phyloP scores from a whole-genome alignment of 139 green algal species.

The Trebouxia sp. region DNA sequence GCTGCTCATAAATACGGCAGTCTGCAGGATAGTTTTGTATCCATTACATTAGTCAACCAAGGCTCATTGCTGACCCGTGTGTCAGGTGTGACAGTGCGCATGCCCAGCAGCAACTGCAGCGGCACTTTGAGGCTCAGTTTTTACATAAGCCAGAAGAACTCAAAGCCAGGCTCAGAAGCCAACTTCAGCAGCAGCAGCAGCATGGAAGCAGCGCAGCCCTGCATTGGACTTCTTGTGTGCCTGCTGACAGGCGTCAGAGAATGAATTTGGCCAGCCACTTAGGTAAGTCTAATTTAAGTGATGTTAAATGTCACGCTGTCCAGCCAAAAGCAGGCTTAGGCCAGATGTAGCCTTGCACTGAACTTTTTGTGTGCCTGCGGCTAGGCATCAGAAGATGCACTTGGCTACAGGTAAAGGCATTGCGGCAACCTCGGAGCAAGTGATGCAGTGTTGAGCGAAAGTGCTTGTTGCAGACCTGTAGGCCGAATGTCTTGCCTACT shows the following conservation, averaged over 20 bases:
- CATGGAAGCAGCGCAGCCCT: not conserved
- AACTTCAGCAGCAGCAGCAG: not conserved
- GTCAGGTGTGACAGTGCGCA: not conserved
- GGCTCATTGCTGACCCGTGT: too few relatives aligned
- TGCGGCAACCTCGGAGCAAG: too few relatives aligned
- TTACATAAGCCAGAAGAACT: not conserved
- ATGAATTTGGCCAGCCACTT: not conserved
- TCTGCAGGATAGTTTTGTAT: too few relatives aligned
- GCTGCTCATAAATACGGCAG: too few relatives aligned
- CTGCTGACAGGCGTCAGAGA: not conserved
- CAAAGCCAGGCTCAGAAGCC: not conserved
- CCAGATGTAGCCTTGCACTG: not conserved
- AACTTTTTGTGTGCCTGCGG: not conserved
- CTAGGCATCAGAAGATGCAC: not conserved
- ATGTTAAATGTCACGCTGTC: too few relatives aligned
- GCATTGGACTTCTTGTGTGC: not conserved
- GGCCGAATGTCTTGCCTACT: too few relatives aligned
- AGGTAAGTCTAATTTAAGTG: too few relatives aligned
- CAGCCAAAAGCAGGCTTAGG: too few relatives aligned
- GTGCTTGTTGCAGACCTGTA: too few relatives aligned
- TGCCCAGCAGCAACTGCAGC: slow-evolving; percentile 7
- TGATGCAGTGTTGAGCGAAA: too few relatives aligned
- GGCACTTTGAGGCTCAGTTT: slow-evolving; percentile 14
- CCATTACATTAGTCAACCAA: too few relatives aligned
- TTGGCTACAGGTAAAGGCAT: too few relatives aligned